Evolutionary conservation across 345 rosid genomes (phyloP), one percentile per base, ranked within the genome.

Genomic region (Draba incana): DNA sequence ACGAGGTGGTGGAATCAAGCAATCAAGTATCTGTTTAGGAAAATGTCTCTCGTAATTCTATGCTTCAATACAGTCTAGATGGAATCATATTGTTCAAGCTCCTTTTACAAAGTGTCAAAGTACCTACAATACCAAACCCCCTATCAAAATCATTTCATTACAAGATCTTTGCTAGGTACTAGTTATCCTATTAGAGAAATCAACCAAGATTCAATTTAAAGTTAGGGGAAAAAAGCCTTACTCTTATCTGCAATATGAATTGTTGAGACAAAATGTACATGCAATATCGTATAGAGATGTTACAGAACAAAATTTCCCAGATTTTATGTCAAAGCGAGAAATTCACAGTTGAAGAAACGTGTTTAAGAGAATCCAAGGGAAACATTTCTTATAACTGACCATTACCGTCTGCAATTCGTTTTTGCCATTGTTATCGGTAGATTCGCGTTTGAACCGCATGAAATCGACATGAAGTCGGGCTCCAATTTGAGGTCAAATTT

Each of bases 321-420:
- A n/a, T n/a, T n/a, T n/a, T n/a, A n/a, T n/a, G n/a, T n/a, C 83
- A 90, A 10, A 88, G n/a, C n/a, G n/a, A n/a, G n/a, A n/a, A n/a
- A n/a, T n/a, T n/a, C n/a, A n/a, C n/a, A n/a, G n/a, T n/a, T 79
- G 88, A 62, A 88, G 79, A 69, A 86, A 87, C 59, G 99, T 95
- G 10, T 78, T 77, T 64, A 94, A 86, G 65, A 88, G 70, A 55
- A 86, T 84, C 96, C 92, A 89, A 75, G 96, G 97, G 55, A 91
- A 87, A 77, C 76, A 78, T 86, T 86, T 91, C 62, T 81, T 76
- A 46, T 87, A 90, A 62, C 81, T 68, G n/a, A 94, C 97, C 64
- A 87, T 82, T 57, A 95, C 94, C 30, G 97, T 88, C 84, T 93
- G 97, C 76, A 90, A 71, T 70, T 84, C 84, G 45, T 83, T 83